Base-by-base conservation (phyloP, 1,139 yeast species). In the Yamadazyma epiphylla region DNA sequence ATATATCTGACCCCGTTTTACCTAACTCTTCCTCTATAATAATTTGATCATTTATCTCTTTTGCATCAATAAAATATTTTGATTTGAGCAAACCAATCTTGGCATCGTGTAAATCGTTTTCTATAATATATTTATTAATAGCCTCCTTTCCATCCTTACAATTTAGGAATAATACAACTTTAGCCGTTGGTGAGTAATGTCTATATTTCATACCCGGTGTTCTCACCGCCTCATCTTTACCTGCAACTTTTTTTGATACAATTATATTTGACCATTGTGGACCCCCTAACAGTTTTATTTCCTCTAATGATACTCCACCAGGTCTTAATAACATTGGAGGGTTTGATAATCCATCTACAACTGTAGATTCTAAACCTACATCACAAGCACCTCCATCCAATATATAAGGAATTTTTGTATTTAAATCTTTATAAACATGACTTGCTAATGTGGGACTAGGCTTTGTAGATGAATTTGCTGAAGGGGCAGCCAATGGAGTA, bases 201-300 rank as follows among this genome's bases (percentile, higher is more conserved):
- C 86, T 79, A 53, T 91, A 91, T 51, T 91, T 91, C 98, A 91
- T 91, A 0, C 98, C 98, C 0, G 98, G 98, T 0, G 98, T 91
- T 43, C 84, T 73, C 0, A 89, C 97, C 0, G 79, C 69, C 47
- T 84, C 96, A 30, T 68, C 55, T 14, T 68, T 66, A 2, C 74
- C 80, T 0, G 89, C 87, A 0, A 76, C 73, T 38, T 77, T 73
- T 43, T 76, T 79, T 1, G 86, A 94, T 4, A 83, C 60, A 2
- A 74, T 55, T 3, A 86, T 72, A 29, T 77, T 51, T 5, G 56
- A 46, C 96, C 96, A 89, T 21, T 34, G 34, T 10, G 30, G 39
- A 33, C 94, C 95, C 0, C 95, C 95, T 22, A 57, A 57, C 29
- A 56, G 38, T 29, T 64, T 60, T 22, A 91, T 79, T 25, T 84